Conservation (phyloP, 257 asterid genomes). For the Nicotiana attenuata region DNA sequence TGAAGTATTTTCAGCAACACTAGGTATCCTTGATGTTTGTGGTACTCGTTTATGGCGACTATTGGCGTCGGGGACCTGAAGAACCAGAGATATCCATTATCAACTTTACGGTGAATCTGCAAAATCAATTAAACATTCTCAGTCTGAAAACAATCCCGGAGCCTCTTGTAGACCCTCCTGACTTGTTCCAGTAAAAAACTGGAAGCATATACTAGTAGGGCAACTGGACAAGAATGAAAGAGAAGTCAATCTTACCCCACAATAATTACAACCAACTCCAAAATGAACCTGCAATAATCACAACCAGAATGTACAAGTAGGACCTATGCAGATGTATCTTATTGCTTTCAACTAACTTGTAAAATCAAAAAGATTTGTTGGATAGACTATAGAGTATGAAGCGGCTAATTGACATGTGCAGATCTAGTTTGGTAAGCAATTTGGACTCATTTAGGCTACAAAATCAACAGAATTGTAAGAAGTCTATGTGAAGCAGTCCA, state of each 20-base stretch:
- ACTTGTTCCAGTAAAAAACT: neutral
- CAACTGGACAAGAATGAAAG: neutral
- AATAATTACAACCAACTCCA: conserved; percentile 61
- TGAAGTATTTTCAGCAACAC: too few species aligned
- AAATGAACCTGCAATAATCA: conserved; percentile 27
- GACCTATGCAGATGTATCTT: too few species aligned
- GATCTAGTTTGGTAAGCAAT: neutral
- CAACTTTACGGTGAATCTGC: too few species aligned
- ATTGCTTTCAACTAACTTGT: too few species aligned
- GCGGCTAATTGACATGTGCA: neutral
- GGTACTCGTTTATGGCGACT: too few species aligned
- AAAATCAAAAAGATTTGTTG: too few species aligned
- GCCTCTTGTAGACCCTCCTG: neutral
- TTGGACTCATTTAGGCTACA: neutral
- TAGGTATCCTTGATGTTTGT: too few species aligned
- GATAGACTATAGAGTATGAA: neutral
- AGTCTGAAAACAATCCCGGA: neutral
- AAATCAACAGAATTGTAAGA: neutral
- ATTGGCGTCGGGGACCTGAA: too few species aligned
- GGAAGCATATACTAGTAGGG: neutral
- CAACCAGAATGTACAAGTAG: too few species aligned
- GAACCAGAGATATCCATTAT: too few species aligned
- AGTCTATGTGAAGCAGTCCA: neutral
- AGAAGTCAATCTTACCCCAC: conserved; percentile 50
- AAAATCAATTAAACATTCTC: neutral